Percentiles rank a stretch among this genome's conserved stretches.
These are phyloP conservation scores for Thalia dealbata DNA, from an alignment of 176 grass and related monocot species.

Conservation along the genomic window DNA sequence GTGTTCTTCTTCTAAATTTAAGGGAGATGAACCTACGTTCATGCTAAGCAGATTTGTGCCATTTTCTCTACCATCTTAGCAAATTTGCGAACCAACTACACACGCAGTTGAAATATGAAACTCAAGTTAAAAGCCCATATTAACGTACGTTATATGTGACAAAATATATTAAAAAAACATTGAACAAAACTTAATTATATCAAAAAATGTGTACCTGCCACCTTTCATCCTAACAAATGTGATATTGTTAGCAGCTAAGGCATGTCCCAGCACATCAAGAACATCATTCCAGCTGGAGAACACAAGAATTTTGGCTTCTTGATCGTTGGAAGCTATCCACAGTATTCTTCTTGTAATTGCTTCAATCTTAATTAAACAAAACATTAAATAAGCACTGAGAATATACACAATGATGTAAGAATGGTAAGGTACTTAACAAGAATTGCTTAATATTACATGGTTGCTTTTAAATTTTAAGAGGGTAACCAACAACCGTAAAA, in stretches of 20 bases:
- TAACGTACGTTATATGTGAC: too few species aligned
- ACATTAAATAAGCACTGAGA: slow-evolving; percentile 1
- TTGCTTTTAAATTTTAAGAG: too few species aligned
- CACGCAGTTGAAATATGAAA: too few species aligned
- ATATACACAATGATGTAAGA: background rate
- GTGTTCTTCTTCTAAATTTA: background rate
- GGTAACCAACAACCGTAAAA: too few species aligned
- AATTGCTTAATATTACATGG: background rate
- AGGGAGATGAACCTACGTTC: background rate
- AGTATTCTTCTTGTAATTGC: slow-evolving; percentile 86
- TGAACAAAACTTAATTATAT: too few species aligned
- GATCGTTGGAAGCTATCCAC: slow-evolving; percentile 52
- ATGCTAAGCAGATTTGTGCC: background rate
- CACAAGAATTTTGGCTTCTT: slow-evolving; percentile 72
- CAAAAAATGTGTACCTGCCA: slow-evolving; percentile 55
- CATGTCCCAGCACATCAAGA: slow-evolving; percentile 78
- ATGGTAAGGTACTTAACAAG: background rate
- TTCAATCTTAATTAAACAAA: slow-evolving; percentile 55
- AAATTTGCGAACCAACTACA: too few species aligned
- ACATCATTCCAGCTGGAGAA: slow-evolving; percentile 99
- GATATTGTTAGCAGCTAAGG: slow-evolving; percentile 58
- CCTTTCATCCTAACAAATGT: slow-evolving; percentile 93
- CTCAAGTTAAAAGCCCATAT: too few species aligned
- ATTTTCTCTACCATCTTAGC: too few species aligned
- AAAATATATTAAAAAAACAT: too few species aligned